Conservation (phyloP, 1,139 yeast genomes). For the Geotrichum bryndzae region DNA sequence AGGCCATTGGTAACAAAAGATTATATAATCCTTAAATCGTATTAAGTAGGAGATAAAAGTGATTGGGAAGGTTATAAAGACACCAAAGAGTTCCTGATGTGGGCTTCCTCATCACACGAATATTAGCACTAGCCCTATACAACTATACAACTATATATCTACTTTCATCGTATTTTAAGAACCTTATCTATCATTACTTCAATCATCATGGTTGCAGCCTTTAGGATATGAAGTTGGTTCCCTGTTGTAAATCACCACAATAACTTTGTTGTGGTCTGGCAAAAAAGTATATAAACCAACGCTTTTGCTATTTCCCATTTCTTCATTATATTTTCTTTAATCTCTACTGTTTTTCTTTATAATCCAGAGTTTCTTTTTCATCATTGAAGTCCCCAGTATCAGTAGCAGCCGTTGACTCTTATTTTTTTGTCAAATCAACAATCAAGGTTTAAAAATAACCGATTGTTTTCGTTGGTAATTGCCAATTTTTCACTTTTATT, state of each 20-base stretch:
- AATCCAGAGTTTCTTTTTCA: not conserved
- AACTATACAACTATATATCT: too few species aligned
- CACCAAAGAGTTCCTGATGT: too few species aligned
- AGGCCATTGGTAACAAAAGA: not conserved
- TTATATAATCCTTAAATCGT: not conserved
- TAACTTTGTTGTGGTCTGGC: not conserved
- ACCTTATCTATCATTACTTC: not conserved
- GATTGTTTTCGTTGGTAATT: too few species aligned
- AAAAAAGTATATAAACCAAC: not conserved
- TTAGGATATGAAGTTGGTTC: not conserved
- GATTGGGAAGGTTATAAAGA: too few species aligned
- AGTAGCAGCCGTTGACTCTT: not conserved
- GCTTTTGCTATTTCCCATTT: not conserved
- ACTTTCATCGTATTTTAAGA: too few species aligned
- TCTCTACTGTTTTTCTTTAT: not conserved
- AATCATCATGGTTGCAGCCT: not conserved
- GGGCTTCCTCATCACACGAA: too few species aligned
- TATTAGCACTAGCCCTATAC: too few species aligned
- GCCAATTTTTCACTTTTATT: not conserved
- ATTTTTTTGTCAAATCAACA: too few species aligned
- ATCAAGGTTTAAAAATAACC: not conserved
- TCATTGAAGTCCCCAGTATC: not conserved
- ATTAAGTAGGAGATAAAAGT: not conserved
- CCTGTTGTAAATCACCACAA: not conserved
- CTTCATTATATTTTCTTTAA: not conserved